These are phyloP conservation scores for Chaetomidium leptoderma DNA, from an alignment of 495 filamentous ascomycete genomes.

Conservation along the genomic window DNA sequence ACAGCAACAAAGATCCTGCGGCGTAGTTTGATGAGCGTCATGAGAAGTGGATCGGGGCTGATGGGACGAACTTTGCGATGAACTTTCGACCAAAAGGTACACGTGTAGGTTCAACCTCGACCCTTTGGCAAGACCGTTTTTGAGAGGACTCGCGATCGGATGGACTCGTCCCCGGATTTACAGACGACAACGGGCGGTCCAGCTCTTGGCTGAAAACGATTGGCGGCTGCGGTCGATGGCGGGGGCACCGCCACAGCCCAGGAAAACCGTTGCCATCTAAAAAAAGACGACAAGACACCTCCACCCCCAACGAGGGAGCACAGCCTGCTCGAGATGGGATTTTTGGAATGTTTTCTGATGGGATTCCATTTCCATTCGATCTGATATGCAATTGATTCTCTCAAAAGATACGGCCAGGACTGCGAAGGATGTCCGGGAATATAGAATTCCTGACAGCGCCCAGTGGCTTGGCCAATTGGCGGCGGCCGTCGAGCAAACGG, in stretches of 20 bases:
- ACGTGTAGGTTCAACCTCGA: no score
- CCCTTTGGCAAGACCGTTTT: neutral
- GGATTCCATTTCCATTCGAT: no score
- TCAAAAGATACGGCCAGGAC: no score
- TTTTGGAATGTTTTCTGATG: neutral
- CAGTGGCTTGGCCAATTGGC: neutral
- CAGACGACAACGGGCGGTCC: neutral
- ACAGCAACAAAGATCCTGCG: neutral
- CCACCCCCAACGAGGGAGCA: neutral
- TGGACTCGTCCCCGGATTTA: slow-evolving; percentile 1
- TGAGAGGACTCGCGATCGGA: neutral
- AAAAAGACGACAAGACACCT: slow-evolving; percentile 3
- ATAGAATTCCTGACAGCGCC: neutral
- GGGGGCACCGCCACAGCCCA: slow-evolving; percentile 1
- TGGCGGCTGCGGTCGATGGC: neutral
- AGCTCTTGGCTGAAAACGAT: neutral
- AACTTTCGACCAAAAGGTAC: neutral
- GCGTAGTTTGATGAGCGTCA: neutral
- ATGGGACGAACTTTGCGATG: neutral
- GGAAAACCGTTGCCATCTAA: slow-evolving; percentile 1
- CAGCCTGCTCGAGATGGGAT: neutral
- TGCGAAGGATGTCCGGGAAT: neutral
- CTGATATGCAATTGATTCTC: neutral
- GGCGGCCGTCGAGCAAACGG: neutral
- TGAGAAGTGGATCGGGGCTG: neutral